Percentiles rank a stretch among this genome's conserved stretches.
Evolutionary conservation across 805 yeast genomes (phyloP).

Genomic region (Ogataea neopini): DNA sequence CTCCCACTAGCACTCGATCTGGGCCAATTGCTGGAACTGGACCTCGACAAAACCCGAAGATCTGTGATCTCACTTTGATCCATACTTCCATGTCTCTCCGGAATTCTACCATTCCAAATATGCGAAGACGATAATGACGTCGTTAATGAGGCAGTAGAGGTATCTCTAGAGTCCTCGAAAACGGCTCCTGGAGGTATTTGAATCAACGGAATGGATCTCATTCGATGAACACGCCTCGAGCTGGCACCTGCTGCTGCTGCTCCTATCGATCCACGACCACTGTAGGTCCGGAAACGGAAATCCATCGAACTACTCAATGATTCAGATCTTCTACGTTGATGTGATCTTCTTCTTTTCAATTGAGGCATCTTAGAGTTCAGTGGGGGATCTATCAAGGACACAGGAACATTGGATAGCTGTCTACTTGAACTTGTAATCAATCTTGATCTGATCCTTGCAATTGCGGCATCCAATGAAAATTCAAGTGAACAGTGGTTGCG

Average conservation of each 20-base stretch:
- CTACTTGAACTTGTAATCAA: constrained; percentile 41
- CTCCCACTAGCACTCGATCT: background rate
- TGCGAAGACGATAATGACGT: constrained; percentile 12
- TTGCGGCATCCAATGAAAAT: constrained; percentile 79
- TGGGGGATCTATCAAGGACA: constrained; percentile 16
- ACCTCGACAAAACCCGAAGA: background rate
- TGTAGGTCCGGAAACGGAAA: background rate
- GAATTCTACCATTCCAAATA: background rate
- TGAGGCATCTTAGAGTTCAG: background rate
- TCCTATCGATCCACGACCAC: background rate
- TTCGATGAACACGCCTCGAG: constrained; percentile 7
- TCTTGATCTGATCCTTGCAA: constrained; percentile 63
- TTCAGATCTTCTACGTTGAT: constrained; percentile 23
- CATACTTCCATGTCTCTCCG: background rate
- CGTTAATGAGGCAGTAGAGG: constrained; percentile 11
- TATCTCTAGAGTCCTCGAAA: background rate
- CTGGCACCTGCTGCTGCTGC: constrained; percentile 5
- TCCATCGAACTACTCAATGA: constrained; percentile 12
- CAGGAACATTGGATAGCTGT: constrained; percentile 15
- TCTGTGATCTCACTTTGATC: background rate
- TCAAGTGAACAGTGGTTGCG: constrained; percentile 90
- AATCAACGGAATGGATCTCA: constrained; percentile 12
- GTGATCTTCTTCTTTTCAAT: constrained; percentile 10
- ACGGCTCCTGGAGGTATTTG: constrained; percentile 5
- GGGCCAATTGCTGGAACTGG: constrained; percentile 1